phyloP scores from a whole-genome alignment of 345 rosid species.

The Citrus australasica region DNA sequence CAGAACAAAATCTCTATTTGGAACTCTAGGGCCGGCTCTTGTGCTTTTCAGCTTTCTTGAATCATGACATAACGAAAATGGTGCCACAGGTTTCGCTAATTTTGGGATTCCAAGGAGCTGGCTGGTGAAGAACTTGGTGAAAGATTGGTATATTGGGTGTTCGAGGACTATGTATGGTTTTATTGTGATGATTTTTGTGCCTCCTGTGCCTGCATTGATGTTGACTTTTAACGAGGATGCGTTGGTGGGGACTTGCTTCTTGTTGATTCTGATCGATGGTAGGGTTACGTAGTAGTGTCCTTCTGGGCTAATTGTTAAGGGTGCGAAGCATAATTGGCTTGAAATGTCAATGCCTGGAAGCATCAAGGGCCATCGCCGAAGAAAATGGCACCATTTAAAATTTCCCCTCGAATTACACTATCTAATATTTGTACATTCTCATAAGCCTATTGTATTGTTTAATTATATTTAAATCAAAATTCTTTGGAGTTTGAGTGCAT shows the following conservation, averaged over 20 bases:
- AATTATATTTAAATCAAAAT: too few relatives aligned
- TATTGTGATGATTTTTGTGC: conserved; percentile 25
- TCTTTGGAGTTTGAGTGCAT: too few relatives aligned
- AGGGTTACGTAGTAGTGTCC: conserved; percentile 24
- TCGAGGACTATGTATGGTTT: conserved; percentile 22
- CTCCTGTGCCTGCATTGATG: conserved; percentile 9
- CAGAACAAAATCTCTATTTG: conserved; percentile 24
- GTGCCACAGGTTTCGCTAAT: conserved; percentile 3
- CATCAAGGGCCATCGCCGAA: conserved; percentile 26
- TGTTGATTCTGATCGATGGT: conserved; percentile 17
- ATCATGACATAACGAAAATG: conserved; percentile 19
- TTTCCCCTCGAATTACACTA: too few relatives aligned
- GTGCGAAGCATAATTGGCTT: conserved; percentile 14
- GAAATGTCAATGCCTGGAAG: conserved; percentile 12
- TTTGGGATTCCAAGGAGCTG: conserved; percentile 5
- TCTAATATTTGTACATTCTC: too few relatives aligned
- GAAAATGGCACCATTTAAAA: conserved; percentile 10
- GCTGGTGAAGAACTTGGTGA: conserved; percentile 13
- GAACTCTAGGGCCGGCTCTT: conserved; percentile 11
- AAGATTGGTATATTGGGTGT: conserved; percentile 18
- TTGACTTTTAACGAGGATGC: neutral
- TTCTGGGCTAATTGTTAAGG: conserved; percentile 17
- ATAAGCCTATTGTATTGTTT: too few relatives aligned
- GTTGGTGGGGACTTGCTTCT: conserved; percentile 10
- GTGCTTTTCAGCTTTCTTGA: neutral